Percentiles rank a stretch among this genome's conserved stretches.
phyloP scores from a whole-genome alignment of 768 basidiomycete species.

The Gymnopilus junonius region DNA sequence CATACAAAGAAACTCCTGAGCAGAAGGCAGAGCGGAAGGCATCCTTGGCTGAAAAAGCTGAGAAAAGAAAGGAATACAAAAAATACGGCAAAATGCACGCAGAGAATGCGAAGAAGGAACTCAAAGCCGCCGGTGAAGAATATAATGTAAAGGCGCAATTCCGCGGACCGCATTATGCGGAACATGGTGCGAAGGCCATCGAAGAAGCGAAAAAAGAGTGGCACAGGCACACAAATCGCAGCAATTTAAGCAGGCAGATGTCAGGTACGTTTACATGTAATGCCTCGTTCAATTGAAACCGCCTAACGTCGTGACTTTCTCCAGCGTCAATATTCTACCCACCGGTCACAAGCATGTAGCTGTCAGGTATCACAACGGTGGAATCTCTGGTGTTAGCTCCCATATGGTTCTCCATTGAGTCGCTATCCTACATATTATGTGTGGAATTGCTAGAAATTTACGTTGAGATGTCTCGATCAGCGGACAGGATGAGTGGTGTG shows the following conservation, averaged over 20 bases:
- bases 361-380: constrained; percentile 11
- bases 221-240: constrained; percentile 2
- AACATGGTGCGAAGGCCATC: constrained; percentile 7
- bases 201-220: not conserved
- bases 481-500: not conserved
- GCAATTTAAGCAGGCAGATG: constrained; percentile 12
- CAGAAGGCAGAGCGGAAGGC: no score
- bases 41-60: no score
- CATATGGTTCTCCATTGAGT: not conserved
- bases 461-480: no score
- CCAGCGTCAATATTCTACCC: not conserved
- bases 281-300: not conserved
- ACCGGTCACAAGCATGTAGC: constrained; percentile 7
- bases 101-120: constrained; percentile 1
- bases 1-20: not conserved
- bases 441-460: not conserved
- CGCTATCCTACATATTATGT: not conserved
- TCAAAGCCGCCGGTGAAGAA: not conserved
- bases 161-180: not conserved
- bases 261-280: not conserved
- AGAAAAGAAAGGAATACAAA: constrained; percentile 1
- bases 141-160: constrained; percentile 8
- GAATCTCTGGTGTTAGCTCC: not conserved
- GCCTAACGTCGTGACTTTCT: not conserved
- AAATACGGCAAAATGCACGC: constrained; percentile 1